These are phyloP conservation scores for Aspergillus neotritici DNA, from an alignment of 2,329 filamentous ascomycete genomes.

Conservation along the genomic window DNA sequence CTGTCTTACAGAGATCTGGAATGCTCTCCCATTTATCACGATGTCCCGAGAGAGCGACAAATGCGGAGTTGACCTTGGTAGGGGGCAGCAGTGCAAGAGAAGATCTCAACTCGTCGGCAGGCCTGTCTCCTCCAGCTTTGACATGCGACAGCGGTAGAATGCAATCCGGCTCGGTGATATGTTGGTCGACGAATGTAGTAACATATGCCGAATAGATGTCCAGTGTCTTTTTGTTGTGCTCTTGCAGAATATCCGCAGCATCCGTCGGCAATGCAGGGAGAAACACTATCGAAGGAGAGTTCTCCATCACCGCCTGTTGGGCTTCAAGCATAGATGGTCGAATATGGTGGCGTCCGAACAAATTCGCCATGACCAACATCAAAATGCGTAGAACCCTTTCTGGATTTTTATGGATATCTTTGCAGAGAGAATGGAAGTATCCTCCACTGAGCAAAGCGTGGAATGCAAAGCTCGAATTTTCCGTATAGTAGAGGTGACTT, in stretches of 20 bases:
- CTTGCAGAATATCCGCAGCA: constrained; percentile 52
- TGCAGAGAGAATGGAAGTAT: constrained; percentile 63
- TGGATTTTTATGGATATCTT: constrained; percentile 48
- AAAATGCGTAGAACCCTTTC: constrained; percentile 52
- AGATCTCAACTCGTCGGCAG: constrained; percentile 3
- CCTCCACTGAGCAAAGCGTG: constrained; percentile 66
- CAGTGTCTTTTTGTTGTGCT: constrained; percentile 62
- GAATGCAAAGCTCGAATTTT: constrained; percentile 70
- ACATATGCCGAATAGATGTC: constrained; percentile 65
- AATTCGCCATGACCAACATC: constrained; percentile 63
- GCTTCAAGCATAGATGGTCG: constrained; percentile 40
- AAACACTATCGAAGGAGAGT: constrained; percentile 59
- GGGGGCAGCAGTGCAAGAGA: neutral
- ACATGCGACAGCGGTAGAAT: constrained; percentile 55
- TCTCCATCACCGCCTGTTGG: constrained; percentile 44
- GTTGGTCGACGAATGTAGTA: constrained; percentile 61
- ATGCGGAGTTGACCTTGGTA: constrained; percentile 55
- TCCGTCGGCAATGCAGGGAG: constrained; percentile 57
- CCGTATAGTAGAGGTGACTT: constrained; percentile 69
- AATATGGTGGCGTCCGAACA: constrained; percentile 56
- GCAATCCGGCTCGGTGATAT: constrained; percentile 52
- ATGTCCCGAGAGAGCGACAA: constrained; percentile 65
- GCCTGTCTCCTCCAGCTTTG: constrained; percentile 31
- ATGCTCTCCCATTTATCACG: constrained; percentile 60
- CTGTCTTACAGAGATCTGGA: constrained; percentile 60